A percentile compares a stretch with the other conserved stretches of the same genome.
phyloP scores from a whole-genome alignment of 2,329 filamentous ascomycete species.

The Malbranchea zuffiana region DNA sequence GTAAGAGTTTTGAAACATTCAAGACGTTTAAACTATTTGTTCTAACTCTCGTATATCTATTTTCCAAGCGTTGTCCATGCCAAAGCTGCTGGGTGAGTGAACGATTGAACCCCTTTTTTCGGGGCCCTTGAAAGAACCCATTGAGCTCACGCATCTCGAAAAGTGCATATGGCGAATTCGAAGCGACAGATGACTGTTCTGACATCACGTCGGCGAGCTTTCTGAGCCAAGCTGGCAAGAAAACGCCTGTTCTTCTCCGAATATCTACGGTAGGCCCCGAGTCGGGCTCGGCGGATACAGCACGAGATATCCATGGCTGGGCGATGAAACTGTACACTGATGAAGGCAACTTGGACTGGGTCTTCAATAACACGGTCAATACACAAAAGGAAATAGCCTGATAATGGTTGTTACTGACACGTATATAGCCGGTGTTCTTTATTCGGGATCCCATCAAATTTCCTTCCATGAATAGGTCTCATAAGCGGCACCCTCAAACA shows the following conservation, averaged over 20 bases:
- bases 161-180: slow-evolving; percentile 60
- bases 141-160: no score
- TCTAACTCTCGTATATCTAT: slow-evolving; percentile 2
- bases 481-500: slow-evolving; percentile 39
- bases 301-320: slow-evolving; percentile 63
- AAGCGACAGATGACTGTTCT: slow-evolving; percentile 53
- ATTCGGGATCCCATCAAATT: slow-evolving; percentile 58
- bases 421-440: slow-evolving; percentile 53
- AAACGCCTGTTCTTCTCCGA: slow-evolving; percentile 56
- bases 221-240: slow-evolving; percentile 45
- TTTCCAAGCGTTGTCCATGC: slow-evolving; percentile 48
- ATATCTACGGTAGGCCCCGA: slow-evolving; percentile 65
- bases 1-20: slow-evolving; percentile 8
- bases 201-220: slow-evolving; percentile 61
- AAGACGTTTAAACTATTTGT: background rate
- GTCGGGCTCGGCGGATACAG: slow-evolving; percentile 58
- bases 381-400: slow-evolving; percentile 63
- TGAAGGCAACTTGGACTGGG: slow-evolving; percentile 51
- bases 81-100: slow-evolving; percentile 45
- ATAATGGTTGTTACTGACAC: slow-evolving; percentile 13
- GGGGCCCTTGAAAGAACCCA: no score
- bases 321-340: slow-evolving; percentile 60
- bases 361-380: slow-evolving; percentile 28
- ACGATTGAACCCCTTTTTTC: no score
- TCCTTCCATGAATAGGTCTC: slow-evolving; percentile 52